phyloP scores from a whole-genome alignment of 257 asterid species.

The Solanum megistacrolobum region DNA sequence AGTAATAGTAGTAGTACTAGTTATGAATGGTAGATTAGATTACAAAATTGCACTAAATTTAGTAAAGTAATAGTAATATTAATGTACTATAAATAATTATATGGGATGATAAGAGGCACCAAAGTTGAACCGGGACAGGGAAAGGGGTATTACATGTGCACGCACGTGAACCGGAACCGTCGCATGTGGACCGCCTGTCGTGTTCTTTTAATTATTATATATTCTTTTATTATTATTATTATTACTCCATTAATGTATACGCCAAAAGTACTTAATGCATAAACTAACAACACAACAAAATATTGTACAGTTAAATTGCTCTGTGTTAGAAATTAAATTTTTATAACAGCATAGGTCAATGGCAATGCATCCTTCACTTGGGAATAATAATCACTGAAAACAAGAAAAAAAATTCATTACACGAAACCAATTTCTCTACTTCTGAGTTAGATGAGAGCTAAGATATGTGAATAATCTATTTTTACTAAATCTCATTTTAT shows the following conservation, averaged over 20 bases:
- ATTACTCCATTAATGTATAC: neutral
- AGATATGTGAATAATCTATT: neutral
- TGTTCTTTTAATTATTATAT: neutral
- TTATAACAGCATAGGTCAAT: neutral
- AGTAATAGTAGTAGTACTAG: neutral
- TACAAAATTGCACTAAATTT: neutral
- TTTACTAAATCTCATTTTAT: neutral
- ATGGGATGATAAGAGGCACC: constrained; percentile 6
- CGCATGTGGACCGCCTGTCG: constrained; percentile 30
- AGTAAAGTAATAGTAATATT: neutral
- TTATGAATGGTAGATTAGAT: neutral
- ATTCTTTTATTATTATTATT: neutral
- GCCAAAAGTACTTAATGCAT: neutral
- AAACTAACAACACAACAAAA: neutral
- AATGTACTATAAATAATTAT: neutral
- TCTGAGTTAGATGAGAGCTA: neutral
- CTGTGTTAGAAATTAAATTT: neutral
- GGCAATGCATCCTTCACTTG: neutral
- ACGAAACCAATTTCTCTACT: neutral
- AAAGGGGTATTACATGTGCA: constrained; percentile 22
- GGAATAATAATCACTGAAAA: neutral
- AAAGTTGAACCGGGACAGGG: neutral
- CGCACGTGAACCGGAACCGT: constrained; percentile 23
- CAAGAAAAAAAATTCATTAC: neutral
- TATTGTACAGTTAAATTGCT: neutral